Percentiles rank a stretch among this genome's conserved stretches.
Evolutionary conservation across 2,329 filamentous ascomycete genomes (phyloP).

Genomic region (Helminthosporium solani): DNA sequence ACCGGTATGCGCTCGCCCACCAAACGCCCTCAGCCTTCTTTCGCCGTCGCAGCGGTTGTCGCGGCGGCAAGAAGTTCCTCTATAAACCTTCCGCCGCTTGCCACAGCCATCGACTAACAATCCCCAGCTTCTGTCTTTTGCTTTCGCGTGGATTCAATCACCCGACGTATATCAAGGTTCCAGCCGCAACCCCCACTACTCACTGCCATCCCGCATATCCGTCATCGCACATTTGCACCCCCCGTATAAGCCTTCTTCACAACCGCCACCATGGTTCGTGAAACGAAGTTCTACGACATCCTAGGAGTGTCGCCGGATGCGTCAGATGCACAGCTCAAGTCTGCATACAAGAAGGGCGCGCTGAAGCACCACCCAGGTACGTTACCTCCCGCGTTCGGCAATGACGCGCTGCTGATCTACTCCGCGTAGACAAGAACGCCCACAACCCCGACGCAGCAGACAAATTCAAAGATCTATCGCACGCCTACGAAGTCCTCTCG

Average conservation of each 20-base stretch:
- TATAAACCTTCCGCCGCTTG: too few relatives aligned
- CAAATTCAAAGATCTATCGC: conserved; percentile 97
- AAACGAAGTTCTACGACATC: conserved; percentile 75
- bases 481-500: conserved; percentile 92
- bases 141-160: too few relatives aligned
- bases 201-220: conserved; percentile 3
- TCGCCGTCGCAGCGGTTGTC: conserved; percentile 5
- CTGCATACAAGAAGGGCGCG: conserved; percentile 81
- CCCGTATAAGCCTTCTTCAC: conserved; percentile 4
- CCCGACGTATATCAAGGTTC: conserved; percentile 12
- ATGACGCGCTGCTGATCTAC: conserved; percentile 16
- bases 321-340: conserved; percentile 84
- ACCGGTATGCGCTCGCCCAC: conserved; percentile 20
- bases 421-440: conserved; percentile 82
- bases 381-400: conserved; percentile 30
- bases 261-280: conserved; percentile 67
- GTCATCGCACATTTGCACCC: not conserved
- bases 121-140: too few relatives aligned
- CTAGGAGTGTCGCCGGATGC: conserved; percentile 76
- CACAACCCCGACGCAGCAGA: conserved; percentile 91
- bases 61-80: conserved; percentile 14
- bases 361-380: conserved; percentile 82
- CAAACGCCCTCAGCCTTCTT: not conserved
- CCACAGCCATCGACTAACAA: too few relatives aligned
- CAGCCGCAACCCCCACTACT: conserved; percentile 29